Evolutionary conservation across 371 early-diverging fungal genomes (phyloP), one percentile per base, ranked within the genome.

Genomic region (Mucor circinelloides): DNA sequence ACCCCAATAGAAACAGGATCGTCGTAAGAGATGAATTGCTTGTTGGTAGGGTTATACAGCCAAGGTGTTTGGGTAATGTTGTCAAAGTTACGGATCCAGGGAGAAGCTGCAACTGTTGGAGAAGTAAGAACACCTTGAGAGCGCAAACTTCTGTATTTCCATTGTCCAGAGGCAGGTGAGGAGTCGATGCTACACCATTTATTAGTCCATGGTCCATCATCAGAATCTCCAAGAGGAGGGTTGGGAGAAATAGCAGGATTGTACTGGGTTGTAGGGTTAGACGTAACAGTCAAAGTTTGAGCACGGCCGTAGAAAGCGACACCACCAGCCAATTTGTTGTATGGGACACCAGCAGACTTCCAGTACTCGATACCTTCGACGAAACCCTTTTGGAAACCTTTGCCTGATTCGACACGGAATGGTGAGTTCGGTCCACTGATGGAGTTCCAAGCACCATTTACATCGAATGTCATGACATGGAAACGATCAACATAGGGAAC

Each of bases 81-180:
- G 36, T 90, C 90, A 79, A 83, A 88, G 61, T 79, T 63, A 12
- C 89, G 82, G 23, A 87, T 63, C 90, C 90, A 90, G 3, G 83
- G 82, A 0, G 83, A 73, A 7, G 67, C 71, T 12, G 84, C 82
- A 17, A 77, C 77, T 2, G 85, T 83, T 3, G 80, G 68, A 7
- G 71, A 68, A 3, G 75, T 79, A 40, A 89, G 63, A 1, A 90
- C 62, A 3, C 89, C 84, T 76, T 87, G 83, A 13, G 81, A 83
- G 19, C 90, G 80, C 64, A 92, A 55, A 65, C 88, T 83, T 61
- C 74, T 80, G 76, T 81, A 90, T 50, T 83, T 81, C 90, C 90
- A 89, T 9, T 83, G 76, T 7, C 89, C 89, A 52, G 86, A 84
- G 55, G 80, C 75, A 56, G 75, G 66, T 13, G 67, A 71, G 9